phyloP scores from a whole-genome alignment of 2,329 filamentous ascomycete genomes.

The Chalaropsis ovoidea region DNA sequence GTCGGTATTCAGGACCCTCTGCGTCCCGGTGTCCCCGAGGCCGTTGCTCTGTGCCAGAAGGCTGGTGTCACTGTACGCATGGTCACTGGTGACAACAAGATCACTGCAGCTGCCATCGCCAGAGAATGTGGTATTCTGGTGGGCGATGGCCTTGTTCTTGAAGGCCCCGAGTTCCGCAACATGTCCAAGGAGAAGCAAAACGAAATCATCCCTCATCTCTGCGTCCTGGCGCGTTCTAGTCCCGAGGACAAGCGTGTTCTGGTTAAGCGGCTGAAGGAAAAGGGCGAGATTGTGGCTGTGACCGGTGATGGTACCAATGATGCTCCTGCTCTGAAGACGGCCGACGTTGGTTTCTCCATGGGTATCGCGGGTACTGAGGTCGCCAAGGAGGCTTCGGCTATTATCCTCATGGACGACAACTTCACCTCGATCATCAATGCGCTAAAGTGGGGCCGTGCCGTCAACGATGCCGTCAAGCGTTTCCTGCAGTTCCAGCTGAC shows the following conservation, averaged over 20 bases:
- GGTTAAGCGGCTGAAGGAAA: conserved; percentile 59
- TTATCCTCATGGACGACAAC: conserved; percentile 82
- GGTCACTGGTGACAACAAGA: conserved; percentile 75
- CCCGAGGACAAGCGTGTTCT: conserved; percentile 68
- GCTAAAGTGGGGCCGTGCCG: conserved; percentile 67
- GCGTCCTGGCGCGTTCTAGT: conserved; percentile 63
- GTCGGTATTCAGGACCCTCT: conserved; percentile 77
- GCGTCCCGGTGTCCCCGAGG: conserved; percentile 61
- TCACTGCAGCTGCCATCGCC: conserved; percentile 70
- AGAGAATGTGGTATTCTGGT: conserved; percentile 67
- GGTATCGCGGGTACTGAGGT: conserved; percentile 75
- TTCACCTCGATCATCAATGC: conserved; percentile 80
- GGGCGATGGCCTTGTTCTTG: conserved; percentile 59
- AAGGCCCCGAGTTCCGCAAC: conserved; percentile 68
- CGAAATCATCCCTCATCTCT: conserved; percentile 56
- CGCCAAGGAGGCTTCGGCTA: conserved; percentile 74
- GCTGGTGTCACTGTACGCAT: conserved; percentile 73
- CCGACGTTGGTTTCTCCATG: conserved; percentile 79
- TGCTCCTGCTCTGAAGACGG: conserved; percentile 68
- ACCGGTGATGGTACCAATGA: conserved; percentile 80
- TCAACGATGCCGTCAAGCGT: conserved; percentile 68
- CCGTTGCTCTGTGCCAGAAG: conserved; percentile 60
- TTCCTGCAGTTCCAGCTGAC: conserved; percentile 70
- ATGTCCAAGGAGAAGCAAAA: conserved; percentile 55
- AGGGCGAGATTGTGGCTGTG: conserved; percentile 68